These are phyloP conservation scores for Diaporthe eres DNA, from an alignment of 2,329 filamentous ascomycete species.

Conservation along the genomic window DNA sequence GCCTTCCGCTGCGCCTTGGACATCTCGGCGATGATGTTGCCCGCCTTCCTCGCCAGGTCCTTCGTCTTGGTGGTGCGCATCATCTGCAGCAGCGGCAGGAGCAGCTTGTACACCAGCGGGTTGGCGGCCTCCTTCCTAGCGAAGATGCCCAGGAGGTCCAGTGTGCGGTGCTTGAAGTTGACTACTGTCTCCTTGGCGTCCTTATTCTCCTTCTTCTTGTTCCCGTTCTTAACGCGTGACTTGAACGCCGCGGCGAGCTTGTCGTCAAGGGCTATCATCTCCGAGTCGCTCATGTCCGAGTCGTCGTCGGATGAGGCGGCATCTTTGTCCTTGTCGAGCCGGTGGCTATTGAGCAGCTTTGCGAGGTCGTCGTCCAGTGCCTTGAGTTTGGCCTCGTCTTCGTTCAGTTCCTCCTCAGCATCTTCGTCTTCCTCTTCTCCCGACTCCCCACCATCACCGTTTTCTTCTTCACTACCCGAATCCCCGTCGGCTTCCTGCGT, in stretches of 20 bases:
- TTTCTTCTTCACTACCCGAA: constrained; percentile 58
- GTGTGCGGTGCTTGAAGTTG: constrained; percentile 94
- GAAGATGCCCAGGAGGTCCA: constrained; percentile 90
- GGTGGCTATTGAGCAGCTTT: constrained; percentile 78
- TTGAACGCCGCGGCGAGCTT: constrained; percentile 90
- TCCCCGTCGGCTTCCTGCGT: constrained; percentile 50
- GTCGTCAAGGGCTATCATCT: constrained; percentile 91
- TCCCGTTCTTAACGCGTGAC: constrained; percentile 78
- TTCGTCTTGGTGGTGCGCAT: constrained; percentile 83
- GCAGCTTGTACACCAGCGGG: constrained; percentile 75
- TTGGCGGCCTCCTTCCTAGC: constrained; percentile 82
- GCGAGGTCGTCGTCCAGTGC: constrained; percentile 49
- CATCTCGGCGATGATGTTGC: constrained; percentile 79
- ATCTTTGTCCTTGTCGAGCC: constrained; percentile 70
- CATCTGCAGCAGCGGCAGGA: constrained; percentile 83
- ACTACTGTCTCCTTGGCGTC: constrained; percentile 90
- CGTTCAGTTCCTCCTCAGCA: constrained; percentile 60
- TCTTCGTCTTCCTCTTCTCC: constrained; percentile 54
- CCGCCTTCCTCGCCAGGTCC: constrained; percentile 80
- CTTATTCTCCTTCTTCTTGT: constrained; percentile 86
- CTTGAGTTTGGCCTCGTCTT: constrained; percentile 60
- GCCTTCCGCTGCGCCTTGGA: constrained; percentile 76
- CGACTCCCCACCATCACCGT: constrained; percentile 58
- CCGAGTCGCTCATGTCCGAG: constrained; percentile 92
- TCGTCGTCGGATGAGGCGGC: constrained; percentile 73